Base-by-base conservation (phyloP, 805 yeast genomes). In the Zygotorulaspora danielsina region DNA sequence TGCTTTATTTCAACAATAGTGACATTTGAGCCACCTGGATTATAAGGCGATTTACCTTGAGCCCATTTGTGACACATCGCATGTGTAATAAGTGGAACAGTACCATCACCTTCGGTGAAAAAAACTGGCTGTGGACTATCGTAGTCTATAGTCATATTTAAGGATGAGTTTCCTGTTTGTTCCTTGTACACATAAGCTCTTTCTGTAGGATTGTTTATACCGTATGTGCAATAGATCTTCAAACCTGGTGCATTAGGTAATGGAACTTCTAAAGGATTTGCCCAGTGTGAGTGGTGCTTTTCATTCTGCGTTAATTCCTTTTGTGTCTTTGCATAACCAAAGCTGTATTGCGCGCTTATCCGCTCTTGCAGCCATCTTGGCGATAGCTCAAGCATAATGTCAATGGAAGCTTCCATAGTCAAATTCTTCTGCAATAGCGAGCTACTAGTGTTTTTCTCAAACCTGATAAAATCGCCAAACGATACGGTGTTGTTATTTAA, bases 121-220 rank as follows among this genome's bases (percentile, higher is more conserved):
- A 72, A 71, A 0, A 93, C 96, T 0, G 95, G 80, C 25, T 73
- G 69, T 4, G 65, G 69, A 28, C 73, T 70, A 7, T 76, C 84
- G 17, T 75, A 64, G 50, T 84, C 87, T 36, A 93, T 85, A 0
- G 90, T 75, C 40, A 84, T 73, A 45, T 83, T 78, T 46, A 90
- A 66, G 20, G 78, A 73, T 3, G 75, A 56, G 1, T 64, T 42
- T 0, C 68, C 63, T 39, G 76, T 74, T 39, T 83, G 84, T 50
- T 84, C 87, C 39, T 76, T 78, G 63, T 93, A 93, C 22, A 79
- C 76, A 64, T 93, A 93, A 0, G 95, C 89, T 32, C 98, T 73
- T 62, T 93, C 98, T 0, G 98, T 90, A 16, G 95, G 94, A 49
- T 88, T 90, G 6, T 96, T 95, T n/a, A 88, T 87, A 4, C 98